These are phyloP conservation scores for Albugo candida DNA, from an alignment of 352 stramenopile genomes.

Conservation along the genomic window DNA sequence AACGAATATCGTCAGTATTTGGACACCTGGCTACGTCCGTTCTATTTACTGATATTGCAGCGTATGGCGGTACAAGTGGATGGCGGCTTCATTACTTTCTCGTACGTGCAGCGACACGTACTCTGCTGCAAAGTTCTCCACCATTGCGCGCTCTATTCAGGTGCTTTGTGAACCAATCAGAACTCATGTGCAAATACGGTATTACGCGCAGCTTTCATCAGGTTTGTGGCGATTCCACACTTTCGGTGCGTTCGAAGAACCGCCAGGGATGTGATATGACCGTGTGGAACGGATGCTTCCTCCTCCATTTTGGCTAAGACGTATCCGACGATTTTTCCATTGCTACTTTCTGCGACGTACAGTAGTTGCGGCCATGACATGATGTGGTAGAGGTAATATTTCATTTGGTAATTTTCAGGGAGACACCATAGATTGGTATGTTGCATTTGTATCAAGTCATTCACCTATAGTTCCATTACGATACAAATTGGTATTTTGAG, in stretches of 20 bases:
- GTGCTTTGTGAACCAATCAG: constrained; percentile 8
- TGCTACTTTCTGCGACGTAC: constrained; percentile 95
- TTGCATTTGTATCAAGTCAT: constrained; percentile 97
- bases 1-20: background rate
- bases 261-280: constrained; percentile 98
- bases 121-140: constrained; percentile 92
- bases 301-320: constrained; percentile 98
- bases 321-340: constrained; percentile 98
- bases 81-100: constrained; percentile 94
- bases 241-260: constrained; percentile 95
- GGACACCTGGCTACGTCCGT: background rate
- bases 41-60: constrained; percentile 89
- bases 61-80: constrained; percentile 97
- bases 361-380: constrained; percentile 98
- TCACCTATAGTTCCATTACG: constrained; percentile 19
- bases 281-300: constrained; percentile 78
- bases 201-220: constrained; percentile 90
- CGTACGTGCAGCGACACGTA: constrained; percentile 99
- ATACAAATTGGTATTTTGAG: no score
- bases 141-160: constrained; percentile 82
- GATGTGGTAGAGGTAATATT: constrained; percentile 99
- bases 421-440: constrained; percentile 99
- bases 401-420: constrained; percentile 99
- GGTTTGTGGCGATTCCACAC: constrained; percentile 91
- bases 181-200: constrained; percentile 1